Base-by-base conservation (phyloP, 169 alveolate genomes). In the Fabrea salina region DNA sequence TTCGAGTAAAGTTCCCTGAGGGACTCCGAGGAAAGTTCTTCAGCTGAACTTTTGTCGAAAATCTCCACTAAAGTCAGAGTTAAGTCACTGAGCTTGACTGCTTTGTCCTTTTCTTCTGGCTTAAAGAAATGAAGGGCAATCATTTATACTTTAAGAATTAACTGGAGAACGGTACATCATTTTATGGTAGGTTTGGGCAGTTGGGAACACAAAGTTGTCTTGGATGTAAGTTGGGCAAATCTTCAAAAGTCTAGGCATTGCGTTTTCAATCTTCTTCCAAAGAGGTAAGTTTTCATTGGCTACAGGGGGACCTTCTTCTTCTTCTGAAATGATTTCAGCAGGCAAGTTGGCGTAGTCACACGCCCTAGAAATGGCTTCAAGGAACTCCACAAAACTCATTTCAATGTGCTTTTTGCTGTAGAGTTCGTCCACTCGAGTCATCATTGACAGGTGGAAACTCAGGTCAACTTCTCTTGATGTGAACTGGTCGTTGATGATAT, bases 401-500 rank as follows among this genome's bases (percentile, higher is more conserved):
- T 87, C 68, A 7, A 87, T 35, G 67, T 87, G 92, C 49, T 82
- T 80, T 30, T 84, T 80, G 22, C 53, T 56, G 32, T 79, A 40
- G 11, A 84, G 35, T 53, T 87, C 92, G 53, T 87, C 77, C 2
- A 87, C 84, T 57, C 81, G 59, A 25, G 86, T 59, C 77, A 79
- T 82, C 92, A 87, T 84, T 27, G 89, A 75, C 22, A 66, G 61
- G 61, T 49, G 49, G 44, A 57, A 83, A 66, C 83, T 75, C 5
- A 87, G 37, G 39, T 64, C 76, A 33, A 80, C 19, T 25, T 84
- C 90, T 71, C 90, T 87, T 16, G 61, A 51, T 3, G 83, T 61
- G 47, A 83, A 70, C 16, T 32, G 47, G n/a, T 80, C 84, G 80
- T 74, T 87, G 11, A 80, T 11, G 5, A 87, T 79, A 4, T 84